A percentile compares a stretch with the other conserved stretches of the same genome.
These are phyloP conservation scores for Xylariaceae sp. DNA, from an alignment of 2,329 filamentous ascomycete species.

Conservation along the genomic window DNA sequence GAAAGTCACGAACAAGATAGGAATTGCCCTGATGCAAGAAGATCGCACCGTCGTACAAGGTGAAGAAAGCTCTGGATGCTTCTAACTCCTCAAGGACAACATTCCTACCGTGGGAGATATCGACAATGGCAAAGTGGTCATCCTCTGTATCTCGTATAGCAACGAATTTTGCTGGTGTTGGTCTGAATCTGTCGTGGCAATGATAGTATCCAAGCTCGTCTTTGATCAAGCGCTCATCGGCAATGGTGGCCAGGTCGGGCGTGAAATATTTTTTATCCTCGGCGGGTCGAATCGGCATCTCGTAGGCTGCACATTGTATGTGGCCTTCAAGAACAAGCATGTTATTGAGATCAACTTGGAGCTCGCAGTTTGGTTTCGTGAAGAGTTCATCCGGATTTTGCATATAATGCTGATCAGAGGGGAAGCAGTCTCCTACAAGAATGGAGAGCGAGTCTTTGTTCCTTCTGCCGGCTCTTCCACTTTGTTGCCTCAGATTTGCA, in stretches of 20 bases:
- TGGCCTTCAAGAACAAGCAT: slow-evolving; percentile 91
- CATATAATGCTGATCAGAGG: slow-evolving; percentile 96
- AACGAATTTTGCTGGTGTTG: slow-evolving; percentile 77
- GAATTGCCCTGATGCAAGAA: slow-evolving; percentile 95
- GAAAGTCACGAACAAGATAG: slow-evolving; percentile 88
- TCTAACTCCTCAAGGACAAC: slow-evolving; percentile 93
- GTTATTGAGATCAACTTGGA: slow-evolving; percentile 90
- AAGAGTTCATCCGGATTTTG: slow-evolving; percentile 92
- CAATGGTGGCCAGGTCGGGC: slow-evolving; percentile 66
- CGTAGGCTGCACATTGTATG: slow-evolving; percentile 89
- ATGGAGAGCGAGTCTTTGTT: slow-evolving; percentile 93
- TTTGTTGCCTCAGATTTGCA: slow-evolving; percentile 90
- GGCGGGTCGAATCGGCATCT: slow-evolving; percentile 83
- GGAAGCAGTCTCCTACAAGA: slow-evolving; percentile 82
- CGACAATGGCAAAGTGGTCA: slow-evolving; percentile 90
- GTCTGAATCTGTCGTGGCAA: slow-evolving; percentile 83
- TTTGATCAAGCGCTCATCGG: slow-evolving; percentile 67
- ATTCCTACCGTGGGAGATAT: slow-evolving; percentile 80
- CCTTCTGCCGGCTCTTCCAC: slow-evolving; percentile 83
- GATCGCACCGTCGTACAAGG: slow-evolving; percentile 93
- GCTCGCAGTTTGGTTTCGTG: slow-evolving; percentile 81
- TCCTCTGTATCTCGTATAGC: slow-evolving; percentile 85
- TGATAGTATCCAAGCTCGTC: slow-evolving; percentile 85
- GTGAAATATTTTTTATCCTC: slow-evolving; percentile 81
- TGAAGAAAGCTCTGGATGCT: slow-evolving; percentile 90